A percentile compares a stretch with the other conserved stretches of the same genome.
Evolutionary conservation across 139 green algal species (phyloP).

Genomic region (Mychonastes homosphaera): DNA sequence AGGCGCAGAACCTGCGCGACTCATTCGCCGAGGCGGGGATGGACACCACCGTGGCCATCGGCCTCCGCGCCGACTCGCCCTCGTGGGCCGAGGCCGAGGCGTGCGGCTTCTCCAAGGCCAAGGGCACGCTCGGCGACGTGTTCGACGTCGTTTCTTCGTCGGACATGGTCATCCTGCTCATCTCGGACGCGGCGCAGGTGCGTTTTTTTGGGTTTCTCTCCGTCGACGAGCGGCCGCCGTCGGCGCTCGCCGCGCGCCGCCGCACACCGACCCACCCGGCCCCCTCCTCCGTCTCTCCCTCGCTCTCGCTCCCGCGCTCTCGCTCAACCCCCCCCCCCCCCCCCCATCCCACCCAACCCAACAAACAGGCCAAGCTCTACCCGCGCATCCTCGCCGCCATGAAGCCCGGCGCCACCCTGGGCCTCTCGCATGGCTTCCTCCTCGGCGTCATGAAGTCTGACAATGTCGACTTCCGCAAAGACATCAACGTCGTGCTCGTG

Average conservation of each 20-base stretch:
- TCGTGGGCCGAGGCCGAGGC: constrained; percentile 75
- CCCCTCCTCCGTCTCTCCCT: too few relatives aligned
- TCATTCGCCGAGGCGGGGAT: constrained; percentile 74
- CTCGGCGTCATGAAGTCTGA: constrained; percentile 92
- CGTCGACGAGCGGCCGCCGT: too few relatives aligned
- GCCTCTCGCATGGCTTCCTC: constrained; percentile 97
- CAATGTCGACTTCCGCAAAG: constrained; percentile 82
- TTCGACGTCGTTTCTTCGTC: constrained; percentile 77
- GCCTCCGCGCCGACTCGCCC: constrained; percentile 69
- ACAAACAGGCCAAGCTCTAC: constrained; percentile 89
- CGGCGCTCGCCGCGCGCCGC: too few relatives aligned
- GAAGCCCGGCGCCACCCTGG: constrained; percentile 94
- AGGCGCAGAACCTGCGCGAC: constrained; percentile 96
- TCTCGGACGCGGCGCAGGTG: constrained; percentile 93
- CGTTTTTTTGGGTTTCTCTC: too few relatives aligned
- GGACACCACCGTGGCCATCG: constrained; percentile 85
- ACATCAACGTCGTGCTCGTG: constrained; percentile 98
- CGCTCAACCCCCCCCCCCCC: constrained; percentile 1
- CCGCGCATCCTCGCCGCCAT: constrained; percentile 87
- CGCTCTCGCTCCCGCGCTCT: too few relatives aligned
- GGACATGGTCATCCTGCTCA: constrained; percentile 95
- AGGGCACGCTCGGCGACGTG: constrained; percentile 92
- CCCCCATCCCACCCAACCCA: neutral
- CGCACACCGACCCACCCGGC: too few relatives aligned
- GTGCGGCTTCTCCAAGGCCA: constrained; percentile 76